These are phyloP conservation scores for Coemansia sp. DNA, from an alignment of 192 early-diverging fungal genomes.

Conservation along the genomic window DNA sequence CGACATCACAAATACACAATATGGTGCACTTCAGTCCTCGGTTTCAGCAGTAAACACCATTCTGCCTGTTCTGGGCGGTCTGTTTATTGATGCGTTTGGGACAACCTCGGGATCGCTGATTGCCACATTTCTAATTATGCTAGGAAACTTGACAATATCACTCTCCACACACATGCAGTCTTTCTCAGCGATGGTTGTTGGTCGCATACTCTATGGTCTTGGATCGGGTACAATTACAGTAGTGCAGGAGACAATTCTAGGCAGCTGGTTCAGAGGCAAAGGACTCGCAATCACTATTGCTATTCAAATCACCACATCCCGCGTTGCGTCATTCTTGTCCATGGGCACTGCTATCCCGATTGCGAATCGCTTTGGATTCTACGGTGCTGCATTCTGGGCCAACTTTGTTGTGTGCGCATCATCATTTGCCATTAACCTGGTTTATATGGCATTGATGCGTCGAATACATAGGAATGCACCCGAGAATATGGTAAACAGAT, in stretches of 20 bases:
- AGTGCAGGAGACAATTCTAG: slow-evolving; percentile 78
- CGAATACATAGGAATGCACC: slow-evolving; percentile 34
- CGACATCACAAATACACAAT: slow-evolving; percentile 62
- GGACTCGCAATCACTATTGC: slow-evolving; percentile 68
- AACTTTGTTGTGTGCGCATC: slow-evolving; percentile 63
- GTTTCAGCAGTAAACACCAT: slow-evolving; percentile 62
- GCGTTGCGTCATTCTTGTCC: slow-evolving; percentile 69
- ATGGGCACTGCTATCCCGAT: slow-evolving; percentile 67
- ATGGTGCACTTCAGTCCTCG: slow-evolving; percentile 67
- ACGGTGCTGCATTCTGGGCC: slow-evolving; percentile 58
- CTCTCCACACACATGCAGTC: slow-evolving; percentile 50
- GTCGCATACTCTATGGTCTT: slow-evolving; percentile 62
- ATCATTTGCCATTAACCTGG: slow-evolving; percentile 68
- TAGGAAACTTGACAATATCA: slow-evolving; percentile 57
- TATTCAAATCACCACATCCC: slow-evolving; percentile 67
- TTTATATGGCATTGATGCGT: slow-evolving; percentile 62
- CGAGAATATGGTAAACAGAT: slow-evolving; percentile 16
- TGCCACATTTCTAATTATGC: slow-evolving; percentile 59
- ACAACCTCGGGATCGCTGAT: slow-evolving; percentile 58
- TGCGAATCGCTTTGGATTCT: slow-evolving; percentile 44
- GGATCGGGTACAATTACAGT: slow-evolving; percentile 74
- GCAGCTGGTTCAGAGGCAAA: slow-evolving; percentile 72
- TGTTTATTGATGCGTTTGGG: slow-evolving; percentile 66
- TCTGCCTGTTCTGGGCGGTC: slow-evolving; percentile 56
- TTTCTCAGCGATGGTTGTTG: slow-evolving; percentile 57